These are phyloP conservation scores for Aspergillus cristatus DNA, from an alignment of 495 filamentous ascomycete species.

Conservation along the genomic window DNA sequence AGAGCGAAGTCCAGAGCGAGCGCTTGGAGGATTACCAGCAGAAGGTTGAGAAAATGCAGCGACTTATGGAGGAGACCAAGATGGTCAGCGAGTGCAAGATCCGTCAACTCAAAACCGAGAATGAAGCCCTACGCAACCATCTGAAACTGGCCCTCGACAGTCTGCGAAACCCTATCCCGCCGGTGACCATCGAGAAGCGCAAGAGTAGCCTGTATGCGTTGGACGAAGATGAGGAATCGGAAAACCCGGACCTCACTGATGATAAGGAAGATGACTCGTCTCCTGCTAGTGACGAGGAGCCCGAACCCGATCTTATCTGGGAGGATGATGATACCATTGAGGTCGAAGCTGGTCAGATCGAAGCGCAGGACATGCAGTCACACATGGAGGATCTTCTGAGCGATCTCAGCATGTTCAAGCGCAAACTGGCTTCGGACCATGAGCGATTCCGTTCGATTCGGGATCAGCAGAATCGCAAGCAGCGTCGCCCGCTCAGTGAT, in stretches of 20 bases:
- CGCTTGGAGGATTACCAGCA: conserved; percentile 88
- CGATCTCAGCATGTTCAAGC: conserved; percentile 71
- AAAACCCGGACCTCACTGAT: conserved; percentile 2
- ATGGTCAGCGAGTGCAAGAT: conserved; percentile 90
- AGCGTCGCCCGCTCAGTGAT: conserved; percentile 26
- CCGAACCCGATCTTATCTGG: conserved; percentile 30
- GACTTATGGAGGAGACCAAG: conserved; percentile 84
- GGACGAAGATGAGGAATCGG: conserved; percentile 23
- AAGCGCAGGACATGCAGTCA: conserved; percentile 53
- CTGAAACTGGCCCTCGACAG: conserved; percentile 78
- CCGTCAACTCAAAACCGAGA: conserved; percentile 72
- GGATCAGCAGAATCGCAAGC: conserved; percentile 13
- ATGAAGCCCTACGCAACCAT: conserved; percentile 78
- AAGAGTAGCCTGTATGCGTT: conserved; percentile 26
- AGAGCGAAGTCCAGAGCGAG: conserved; percentile 53
- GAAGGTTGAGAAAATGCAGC: conserved; percentile 73
- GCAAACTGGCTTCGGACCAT: conserved; percentile 73
- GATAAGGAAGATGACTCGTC: conserved; percentile 29
- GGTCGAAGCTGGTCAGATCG: conserved; percentile 20
- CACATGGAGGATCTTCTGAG: conserved; percentile 62
- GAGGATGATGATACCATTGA: conserved; percentile 25
- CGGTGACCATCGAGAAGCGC: conserved; percentile 24
- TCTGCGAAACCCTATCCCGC: conserved; percentile 75
- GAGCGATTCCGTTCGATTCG: conserved; percentile 40
- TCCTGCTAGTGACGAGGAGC: conserved; percentile 20